These are phyloP conservation scores for Trichoderma afroharzianum DNA, from an alignment of 2,329 filamentous ascomycete genomes.

Conservation along the genomic window DNA sequence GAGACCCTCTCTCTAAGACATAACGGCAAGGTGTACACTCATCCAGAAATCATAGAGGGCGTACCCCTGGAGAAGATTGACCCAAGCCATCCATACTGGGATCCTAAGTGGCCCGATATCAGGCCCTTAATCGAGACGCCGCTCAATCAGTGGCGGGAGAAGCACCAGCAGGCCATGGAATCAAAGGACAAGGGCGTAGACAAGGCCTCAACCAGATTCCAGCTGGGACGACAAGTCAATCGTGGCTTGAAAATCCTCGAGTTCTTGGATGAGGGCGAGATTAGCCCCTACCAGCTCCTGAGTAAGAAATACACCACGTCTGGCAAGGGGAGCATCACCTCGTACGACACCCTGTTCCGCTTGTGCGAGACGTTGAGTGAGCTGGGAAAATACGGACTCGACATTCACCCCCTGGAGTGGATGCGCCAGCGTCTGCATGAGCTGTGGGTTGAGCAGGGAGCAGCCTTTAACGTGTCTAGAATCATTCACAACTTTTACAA, in stretches of 20 bases:
- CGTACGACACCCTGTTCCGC: slow-evolving; percentile 56
- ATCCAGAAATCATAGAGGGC: slow-evolving; percentile 50
- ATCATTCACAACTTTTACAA: slow-evolving; percentile 54
- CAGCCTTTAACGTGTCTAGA: slow-evolving; percentile 49
- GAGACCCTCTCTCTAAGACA: slow-evolving; percentile 45
- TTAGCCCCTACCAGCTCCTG: slow-evolving; percentile 56
- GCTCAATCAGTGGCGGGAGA: slow-evolving; percentile 47
- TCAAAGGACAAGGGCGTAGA: slow-evolving; percentile 33
- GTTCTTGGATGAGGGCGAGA: slow-evolving; percentile 47
- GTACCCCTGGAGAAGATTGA: slow-evolving; percentile 52
- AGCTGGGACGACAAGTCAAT: slow-evolving; percentile 55
- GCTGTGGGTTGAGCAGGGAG: slow-evolving; percentile 40
- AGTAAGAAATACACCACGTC: slow-evolving; percentile 47
- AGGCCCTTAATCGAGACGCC: slow-evolving; percentile 41
- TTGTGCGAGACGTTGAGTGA: slow-evolving; percentile 52
- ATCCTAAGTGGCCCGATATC: slow-evolving; percentile 48
- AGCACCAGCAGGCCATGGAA: slow-evolving; percentile 38
- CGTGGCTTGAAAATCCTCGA: slow-evolving; percentile 51
- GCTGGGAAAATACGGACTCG: slow-evolving; percentile 50
- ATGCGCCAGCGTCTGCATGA: slow-evolving; percentile 55
- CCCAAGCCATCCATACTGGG: slow-evolving; percentile 52
- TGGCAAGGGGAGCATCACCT: slow-evolving; percentile 40
- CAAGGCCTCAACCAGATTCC: slow-evolving; percentile 43
- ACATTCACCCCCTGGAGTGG: slow-evolving; percentile 53
- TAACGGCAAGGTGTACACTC: slow-evolving; percentile 47